A percentile compares a stretch with the other conserved stretches of the same genome.
These are phyloP conservation scores for Hericium alpestre DNA, from an alignment of 768 basidiomycete species.

Conservation along the genomic window DNA sequence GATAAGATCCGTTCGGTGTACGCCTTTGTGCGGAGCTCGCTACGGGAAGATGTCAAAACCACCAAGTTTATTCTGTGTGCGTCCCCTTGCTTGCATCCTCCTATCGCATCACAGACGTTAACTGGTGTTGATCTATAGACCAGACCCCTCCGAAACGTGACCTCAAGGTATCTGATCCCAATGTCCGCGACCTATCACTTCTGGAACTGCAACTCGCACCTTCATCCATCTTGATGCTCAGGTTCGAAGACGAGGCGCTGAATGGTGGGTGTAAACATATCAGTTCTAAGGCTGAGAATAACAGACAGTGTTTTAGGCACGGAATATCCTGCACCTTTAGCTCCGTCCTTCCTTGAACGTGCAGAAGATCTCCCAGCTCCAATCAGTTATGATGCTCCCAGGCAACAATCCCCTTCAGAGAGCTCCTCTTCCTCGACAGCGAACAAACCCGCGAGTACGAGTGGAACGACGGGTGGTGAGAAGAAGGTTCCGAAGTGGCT, in stretches of 20 bases:
- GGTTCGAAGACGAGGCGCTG: constrained; percentile 61
- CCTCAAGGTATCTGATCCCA: constrained; percentile 68
- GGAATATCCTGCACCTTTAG: constrained; percentile 53
- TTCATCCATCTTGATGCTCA: constrained; percentile 64
- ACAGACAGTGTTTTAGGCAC: constrained; percentile 29
- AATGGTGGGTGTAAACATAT: constrained; percentile 41
- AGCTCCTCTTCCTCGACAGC: neutral
- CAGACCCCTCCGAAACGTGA: constrained; percentile 75
- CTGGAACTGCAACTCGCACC: constrained; percentile 68
- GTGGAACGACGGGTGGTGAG: constrained; percentile 19
- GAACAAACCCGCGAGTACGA: neutral
- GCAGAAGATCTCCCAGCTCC: constrained; percentile 63
- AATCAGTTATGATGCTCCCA: constrained; percentile 22
- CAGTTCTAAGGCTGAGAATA: neutral
- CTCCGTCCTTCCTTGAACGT: constrained; percentile 39
- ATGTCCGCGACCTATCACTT: constrained; percentile 57
- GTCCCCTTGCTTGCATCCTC: constrained; percentile 18
- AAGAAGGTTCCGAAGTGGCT: constrained; percentile 76
- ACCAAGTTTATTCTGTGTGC: constrained; percentile 79
- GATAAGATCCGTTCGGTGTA: constrained; percentile 78
- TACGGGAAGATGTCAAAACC: constrained; percentile 66
- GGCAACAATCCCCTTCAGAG: constrained; percentile 3
- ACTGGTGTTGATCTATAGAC: constrained; percentile 31
- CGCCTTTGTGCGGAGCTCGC: constrained; percentile 64
- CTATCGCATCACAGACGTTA: neutral